Conservation (phyloP, 2,329 filamentous ascomycete genomes). For the Penicillium sp. region DNA sequence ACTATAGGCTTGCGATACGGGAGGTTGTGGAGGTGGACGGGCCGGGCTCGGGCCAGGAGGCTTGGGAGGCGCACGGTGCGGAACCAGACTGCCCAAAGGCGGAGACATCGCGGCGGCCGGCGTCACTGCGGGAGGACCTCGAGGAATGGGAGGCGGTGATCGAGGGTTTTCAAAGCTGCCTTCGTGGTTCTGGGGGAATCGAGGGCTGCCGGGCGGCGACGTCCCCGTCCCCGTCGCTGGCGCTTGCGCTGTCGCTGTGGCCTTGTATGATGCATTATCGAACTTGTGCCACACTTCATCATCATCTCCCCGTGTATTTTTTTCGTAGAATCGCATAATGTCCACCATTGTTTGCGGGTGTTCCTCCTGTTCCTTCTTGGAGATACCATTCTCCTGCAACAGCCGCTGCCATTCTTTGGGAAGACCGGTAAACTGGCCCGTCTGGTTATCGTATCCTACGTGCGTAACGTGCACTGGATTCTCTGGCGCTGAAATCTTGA, state of each 20-base stretch:
- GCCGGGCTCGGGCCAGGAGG: slow-evolving; percentile 61
- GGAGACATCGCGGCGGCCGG: slow-evolving; percentile 42
- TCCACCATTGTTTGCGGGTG: slow-evolving; percentile 95
- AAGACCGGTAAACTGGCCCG: slow-evolving; percentile 93
- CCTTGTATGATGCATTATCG: slow-evolving; percentile 71
- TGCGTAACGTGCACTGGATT: slow-evolving; percentile 98
- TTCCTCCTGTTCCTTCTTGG: slow-evolving; percentile 92
- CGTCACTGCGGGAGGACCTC: slow-evolving; percentile 47
- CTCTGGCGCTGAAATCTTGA: slow-evolving; percentile 94
- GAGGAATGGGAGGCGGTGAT: slow-evolving; percentile 84
- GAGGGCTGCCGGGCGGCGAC: slow-evolving; percentile 79
- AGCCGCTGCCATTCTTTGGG: slow-evolving; percentile 98
- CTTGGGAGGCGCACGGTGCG: slow-evolving; percentile 81
- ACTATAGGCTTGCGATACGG: slow-evolving; percentile 42
- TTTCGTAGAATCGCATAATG: slow-evolving; percentile 96
- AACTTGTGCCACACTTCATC: slow-evolving; percentile 96
- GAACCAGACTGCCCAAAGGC: slow-evolving; percentile 62
- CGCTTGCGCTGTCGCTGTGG: slow-evolving; percentile 3
- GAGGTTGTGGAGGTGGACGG: slow-evolving; percentile 47
- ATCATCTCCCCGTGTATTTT: slow-evolving; percentile 80
- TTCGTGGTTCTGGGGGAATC: slow-evolving; percentile 86
- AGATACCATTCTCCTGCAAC: slow-evolving; percentile 92
- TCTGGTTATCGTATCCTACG: slow-evolving; percentile 94
- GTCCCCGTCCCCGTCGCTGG: slow-evolving; percentile 37
- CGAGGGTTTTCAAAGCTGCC: slow-evolving; percentile 97